Percentiles rank a stretch among this genome's conserved stretches.
phyloP scores from a whole-genome alignment of 192 early-diverging fungal species.

The Gryganskiella cystojenkinii region DNA sequence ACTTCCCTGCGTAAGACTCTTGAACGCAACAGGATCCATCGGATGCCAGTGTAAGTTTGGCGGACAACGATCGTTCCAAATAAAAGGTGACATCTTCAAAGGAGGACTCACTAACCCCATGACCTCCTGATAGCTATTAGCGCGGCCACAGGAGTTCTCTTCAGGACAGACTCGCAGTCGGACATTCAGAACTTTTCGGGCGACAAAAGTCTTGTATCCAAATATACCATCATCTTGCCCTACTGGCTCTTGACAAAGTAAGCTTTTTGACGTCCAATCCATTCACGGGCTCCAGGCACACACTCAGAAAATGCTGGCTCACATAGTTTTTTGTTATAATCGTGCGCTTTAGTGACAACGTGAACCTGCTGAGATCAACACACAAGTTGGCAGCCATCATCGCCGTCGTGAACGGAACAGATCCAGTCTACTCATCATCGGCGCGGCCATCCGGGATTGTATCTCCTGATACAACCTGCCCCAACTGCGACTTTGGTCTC shows the following conservation, averaged over 20 bases:
- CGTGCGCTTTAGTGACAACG: slow-evolving; percentile 53
- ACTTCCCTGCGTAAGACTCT: slow-evolving; percentile 66
- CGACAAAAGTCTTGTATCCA: slow-evolving; percentile 29
- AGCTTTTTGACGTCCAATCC: too few species aligned
- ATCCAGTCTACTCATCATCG: slow-evolving; percentile 28
- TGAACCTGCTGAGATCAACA: slow-evolving; percentile 55
- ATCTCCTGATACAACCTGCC: slow-evolving; percentile 73
- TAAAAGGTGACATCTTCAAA: not conserved
- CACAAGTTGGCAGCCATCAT: slow-evolving; percentile 69
- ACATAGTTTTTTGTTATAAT: not conserved
- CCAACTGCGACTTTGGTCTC: slow-evolving; percentile 77
- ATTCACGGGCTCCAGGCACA: too few species aligned
- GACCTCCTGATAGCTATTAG: slow-evolving; percentile 29
- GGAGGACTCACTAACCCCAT: not conserved
- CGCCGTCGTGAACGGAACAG: slow-evolving; percentile 54
- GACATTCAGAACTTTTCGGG: slow-evolving; percentile 63
- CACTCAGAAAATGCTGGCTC: too few species aligned
- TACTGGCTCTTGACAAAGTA: slow-evolving; percentile 71
- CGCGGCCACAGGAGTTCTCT: slow-evolving; percentile 67
- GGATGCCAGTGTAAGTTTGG: slow-evolving; percentile 69
- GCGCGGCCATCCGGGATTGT: slow-evolving; percentile 35
- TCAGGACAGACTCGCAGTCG: slow-evolving; percentile 53
- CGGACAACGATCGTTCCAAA: not conserved
- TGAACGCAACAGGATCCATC: slow-evolving; percentile 63
- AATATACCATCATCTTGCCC: slow-evolving; percentile 71